Evolutionary conservation across 345 rosid species (phyloP).

Genomic region (Eucalyptus curtisii): DNA sequence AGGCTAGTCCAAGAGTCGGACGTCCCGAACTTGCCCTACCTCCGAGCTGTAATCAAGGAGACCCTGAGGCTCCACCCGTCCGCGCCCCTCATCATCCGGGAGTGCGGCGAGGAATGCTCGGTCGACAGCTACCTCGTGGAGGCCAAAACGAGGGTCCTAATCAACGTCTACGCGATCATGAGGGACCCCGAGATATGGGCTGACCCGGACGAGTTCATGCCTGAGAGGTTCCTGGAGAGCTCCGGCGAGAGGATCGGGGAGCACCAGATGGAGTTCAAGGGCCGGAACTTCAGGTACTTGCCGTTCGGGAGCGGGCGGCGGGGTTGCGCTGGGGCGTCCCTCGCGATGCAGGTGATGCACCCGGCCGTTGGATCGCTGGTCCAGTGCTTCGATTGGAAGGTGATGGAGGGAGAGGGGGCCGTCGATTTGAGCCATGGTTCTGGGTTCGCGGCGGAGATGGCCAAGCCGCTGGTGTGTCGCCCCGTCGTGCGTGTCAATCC

Average conservation of each 20-base stretch:
- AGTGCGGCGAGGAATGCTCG: slow-evolving; percentile 6
- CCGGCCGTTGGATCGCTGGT: slow-evolving; percentile 13
- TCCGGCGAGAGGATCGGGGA: background rate
- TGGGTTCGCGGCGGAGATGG: slow-evolving; percentile 26
- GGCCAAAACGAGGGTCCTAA: slow-evolving; percentile 9
- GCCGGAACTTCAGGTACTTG: slow-evolving; percentile 12
- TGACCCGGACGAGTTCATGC: slow-evolving; percentile 12
- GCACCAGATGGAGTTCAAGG: background rate
- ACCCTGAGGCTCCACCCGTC: slow-evolving; percentile 17
- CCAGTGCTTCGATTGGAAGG: slow-evolving; percentile 42
- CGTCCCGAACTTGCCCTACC: slow-evolving; percentile 8
- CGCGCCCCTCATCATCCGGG: slow-evolving; percentile 4
- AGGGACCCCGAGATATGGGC: slow-evolving; percentile 15
- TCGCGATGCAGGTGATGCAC: slow-evolving; percentile 14
- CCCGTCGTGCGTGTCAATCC: slow-evolving; percentile 20
- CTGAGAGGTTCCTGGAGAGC: slow-evolving; percentile 26
- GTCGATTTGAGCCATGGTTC: slow-evolving; percentile 7
- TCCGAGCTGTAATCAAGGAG: slow-evolving; percentile 17
- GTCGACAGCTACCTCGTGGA: slow-evolving; percentile 12
- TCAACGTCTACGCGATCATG: slow-evolving; percentile 26
- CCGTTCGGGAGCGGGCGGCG: slow-evolving; percentile 42
- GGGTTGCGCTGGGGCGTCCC: slow-evolving; percentile 6
- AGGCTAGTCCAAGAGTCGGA: slow-evolving; percentile 10
- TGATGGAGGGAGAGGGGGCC: background rate
- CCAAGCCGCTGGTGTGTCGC: slow-evolving; percentile 28